phyloP scores from a whole-genome alignment of 2,329 filamentous ascomycete species.

The Grosmannia huntii region DNA sequence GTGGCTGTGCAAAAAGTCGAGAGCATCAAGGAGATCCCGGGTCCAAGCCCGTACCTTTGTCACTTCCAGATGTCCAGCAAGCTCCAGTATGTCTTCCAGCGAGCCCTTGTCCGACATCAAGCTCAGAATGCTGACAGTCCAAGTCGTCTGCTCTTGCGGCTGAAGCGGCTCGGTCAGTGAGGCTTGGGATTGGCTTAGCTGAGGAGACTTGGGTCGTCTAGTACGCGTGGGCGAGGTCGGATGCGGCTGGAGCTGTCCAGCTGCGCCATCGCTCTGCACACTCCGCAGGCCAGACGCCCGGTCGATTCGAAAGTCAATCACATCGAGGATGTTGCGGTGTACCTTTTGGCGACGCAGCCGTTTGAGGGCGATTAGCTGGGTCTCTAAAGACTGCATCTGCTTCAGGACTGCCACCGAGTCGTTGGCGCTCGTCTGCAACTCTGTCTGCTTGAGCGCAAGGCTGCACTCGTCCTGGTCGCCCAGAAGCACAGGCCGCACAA shows the following conservation, averaged over 20 bases:
- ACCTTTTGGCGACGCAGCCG: slow-evolving; percentile 63
- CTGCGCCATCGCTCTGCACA: not conserved
- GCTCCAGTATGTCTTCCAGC: slow-evolving; percentile 67
- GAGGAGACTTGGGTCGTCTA: not conserved
- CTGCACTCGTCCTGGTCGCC: slow-evolving; percentile 43
- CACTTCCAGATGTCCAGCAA: slow-evolving; percentile 61
- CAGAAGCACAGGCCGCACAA: slow-evolving; percentile 55
- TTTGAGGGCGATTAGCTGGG: slow-evolving; percentile 62
- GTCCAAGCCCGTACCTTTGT: slow-evolving; percentile 77
- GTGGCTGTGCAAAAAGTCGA: slow-evolving; percentile 77
- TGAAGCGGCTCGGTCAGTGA: slow-evolving; percentile 18
- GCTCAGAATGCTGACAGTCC: slow-evolving; percentile 64
- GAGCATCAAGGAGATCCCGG: slow-evolving; percentile 77
- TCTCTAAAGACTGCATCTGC: slow-evolving; percentile 64
- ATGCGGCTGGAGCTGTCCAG: not conserved
- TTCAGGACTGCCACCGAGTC: slow-evolving; percentile 57
- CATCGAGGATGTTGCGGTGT: slow-evolving; percentile 64
- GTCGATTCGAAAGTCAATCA: slow-evolving; percentile 75
- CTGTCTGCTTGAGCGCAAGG: slow-evolving; percentile 63
- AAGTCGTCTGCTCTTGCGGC: slow-evolving; percentile 31
- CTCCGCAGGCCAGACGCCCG: slow-evolving; percentile 10
- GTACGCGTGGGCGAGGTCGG: not conserved
- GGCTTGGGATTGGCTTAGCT: not conserved
- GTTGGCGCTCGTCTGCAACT: slow-evolving; percentile 42
- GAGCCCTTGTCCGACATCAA: slow-evolving; percentile 74